Evolutionary conservation across 495 filamentous ascomycete genomes (phyloP), one percentile per base, ranked within the genome.

Genomic region (Penicillium fimorum): DNA sequence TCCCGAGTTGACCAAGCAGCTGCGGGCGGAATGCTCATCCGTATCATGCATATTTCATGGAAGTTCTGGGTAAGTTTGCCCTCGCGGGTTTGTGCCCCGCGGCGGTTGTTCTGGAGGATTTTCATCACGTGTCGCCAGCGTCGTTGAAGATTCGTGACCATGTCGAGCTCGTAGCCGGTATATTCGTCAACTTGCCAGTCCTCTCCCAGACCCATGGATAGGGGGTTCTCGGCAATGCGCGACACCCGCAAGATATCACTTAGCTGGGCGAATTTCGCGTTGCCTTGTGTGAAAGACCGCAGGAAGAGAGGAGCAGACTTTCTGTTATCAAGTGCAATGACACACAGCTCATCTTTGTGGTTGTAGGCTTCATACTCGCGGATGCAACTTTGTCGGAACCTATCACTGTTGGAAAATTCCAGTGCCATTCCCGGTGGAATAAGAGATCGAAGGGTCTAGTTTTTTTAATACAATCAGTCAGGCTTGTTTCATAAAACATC

Each of bases 311-410:
- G 50, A 5, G 50, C 17, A 10, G 30, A 45, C 12, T 4, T 7
- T 3, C 47, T 56, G 37, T 63, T 47, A 11, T 59, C 47, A 8
- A 63, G 47, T 12, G 47, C 17, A 38, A 63, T 29, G 13, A 63
- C 60, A 10, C 27, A 49, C 33, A 63, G n/a, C 24, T 44, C 46
- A 11, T 63, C 51, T 20, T 59, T 63, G 10, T 49, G 30, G 25
- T 61, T 53, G 54, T 61, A 57, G 3, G 17, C 17, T 12, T 6
- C 27, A 41, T 53, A 61, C n/a, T 33, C 22, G 12, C 47, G 44
- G 12, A 45, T 32, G 35, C 47, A 47, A 20, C 27, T 32, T 12
- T 53, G 47, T 11, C 44, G 33, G 41, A 61, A 38, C 32, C 24
- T 54, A 13, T 54, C 30, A 30, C 29, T 12, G n/a, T 24, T 38